A percentile compares a stretch with the other conserved stretches of the same genome.
These are phyloP conservation scores for Hippophae gyantsensis DNA, from an alignment of 306 rosid genomes.

Conservation along the genomic window DNA sequence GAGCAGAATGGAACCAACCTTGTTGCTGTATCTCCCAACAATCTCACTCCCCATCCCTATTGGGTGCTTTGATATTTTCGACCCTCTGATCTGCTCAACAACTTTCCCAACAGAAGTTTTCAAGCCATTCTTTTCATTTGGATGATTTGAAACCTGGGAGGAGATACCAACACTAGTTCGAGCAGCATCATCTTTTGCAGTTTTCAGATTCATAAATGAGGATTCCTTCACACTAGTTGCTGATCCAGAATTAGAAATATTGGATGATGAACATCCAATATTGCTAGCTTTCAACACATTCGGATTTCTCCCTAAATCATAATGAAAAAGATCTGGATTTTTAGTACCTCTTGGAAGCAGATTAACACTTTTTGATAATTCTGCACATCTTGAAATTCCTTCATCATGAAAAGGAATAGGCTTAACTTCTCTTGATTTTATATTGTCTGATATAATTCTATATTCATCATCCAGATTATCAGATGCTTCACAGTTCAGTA, in stretches of 20 bases:
- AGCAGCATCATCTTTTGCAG: slow-evolving; percentile 20
- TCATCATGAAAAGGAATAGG: slow-evolving; percentile 18
- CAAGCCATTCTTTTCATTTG: slow-evolving; percentile 52
- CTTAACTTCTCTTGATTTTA: slow-evolving; percentile 35
- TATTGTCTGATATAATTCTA: slow-evolving; percentile 15
- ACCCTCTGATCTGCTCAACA: slow-evolving; percentile 74
- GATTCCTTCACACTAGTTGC: slow-evolving; percentile 29
- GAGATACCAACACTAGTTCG: slow-evolving; percentile 34
- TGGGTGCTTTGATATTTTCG: slow-evolving; percentile 47
- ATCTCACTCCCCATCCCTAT: slow-evolving; percentile 36
- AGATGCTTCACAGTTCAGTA: slow-evolving; percentile 25
- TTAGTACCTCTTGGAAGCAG: slow-evolving; percentile 24
- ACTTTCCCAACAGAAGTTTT: slow-evolving; percentile 68
- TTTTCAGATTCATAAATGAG: slow-evolving; percentile 23
- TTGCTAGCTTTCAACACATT: slow-evolving; percentile 25
- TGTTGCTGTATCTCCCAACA: slow-evolving; percentile 50
- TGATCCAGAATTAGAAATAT: slow-evolving; percentile 25
- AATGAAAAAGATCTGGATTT: slow-evolving; percentile 31
- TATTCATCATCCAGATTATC: slow-evolving; percentile 11
- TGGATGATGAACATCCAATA: slow-evolving; percentile 14
- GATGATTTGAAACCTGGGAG: slow-evolving; percentile 36
- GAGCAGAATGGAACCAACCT: slow-evolving; percentile 36
- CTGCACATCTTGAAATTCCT: slow-evolving; percentile 22
- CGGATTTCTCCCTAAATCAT: slow-evolving; percentile 18
- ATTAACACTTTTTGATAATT: slow-evolving; percentile 26